Conservation (phyloP, 2,329 filamentous ascomycete species). For the Ceratocystis destructans region DNA sequence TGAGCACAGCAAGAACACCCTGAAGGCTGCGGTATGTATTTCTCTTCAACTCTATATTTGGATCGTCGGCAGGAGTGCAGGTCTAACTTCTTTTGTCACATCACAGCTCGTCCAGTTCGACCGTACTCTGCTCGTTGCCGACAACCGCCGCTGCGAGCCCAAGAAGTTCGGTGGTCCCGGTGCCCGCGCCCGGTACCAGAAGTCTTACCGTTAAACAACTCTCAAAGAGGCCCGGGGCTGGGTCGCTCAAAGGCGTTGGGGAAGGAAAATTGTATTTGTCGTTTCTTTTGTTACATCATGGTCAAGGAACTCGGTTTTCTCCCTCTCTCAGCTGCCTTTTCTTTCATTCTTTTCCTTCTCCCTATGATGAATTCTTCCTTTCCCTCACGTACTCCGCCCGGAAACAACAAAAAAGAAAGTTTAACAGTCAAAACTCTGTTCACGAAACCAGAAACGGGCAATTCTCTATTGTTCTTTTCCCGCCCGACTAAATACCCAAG, state of each 20-base stretch:
- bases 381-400: slow-evolving; percentile 9
- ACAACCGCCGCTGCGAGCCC: slow-evolving; percentile 97
- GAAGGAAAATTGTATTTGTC: slow-evolving; percentile 20
- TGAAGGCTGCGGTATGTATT: slow-evolving; percentile 30
- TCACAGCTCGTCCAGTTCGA: slow-evolving; percentile 70
- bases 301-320: slow-evolving; percentile 20
- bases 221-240: slow-evolving; percentile 18
- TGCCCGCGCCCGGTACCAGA: slow-evolving; percentile 95
- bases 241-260: slow-evolving; percentile 20
- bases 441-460: slow-evolving; percentile 2
- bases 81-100: slow-evolving; percentile 55
- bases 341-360: slow-evolving; percentile 16
- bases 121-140: slow-evolving; percentile 92
- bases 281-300: slow-evolving; percentile 20
- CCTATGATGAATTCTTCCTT: slow-evolving; percentile 9
- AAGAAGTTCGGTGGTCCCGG: slow-evolving; percentile 95
- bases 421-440: slow-evolving; percentile 9
- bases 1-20: slow-evolving; percentile 99
- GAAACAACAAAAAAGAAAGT: slow-evolving; percentile 10
- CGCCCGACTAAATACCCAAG: slow-evolving; percentile 4
- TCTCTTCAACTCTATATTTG: background rate
- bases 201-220: slow-evolving; percentile 83
- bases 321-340: slow-evolving; percentile 20
- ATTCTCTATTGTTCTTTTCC: slow-evolving; percentile 2
- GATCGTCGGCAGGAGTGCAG: background rate